phyloP scores from a whole-genome alignment of 2,329 filamentous ascomycete species.

The Penicillium sumatraense region DNA sequence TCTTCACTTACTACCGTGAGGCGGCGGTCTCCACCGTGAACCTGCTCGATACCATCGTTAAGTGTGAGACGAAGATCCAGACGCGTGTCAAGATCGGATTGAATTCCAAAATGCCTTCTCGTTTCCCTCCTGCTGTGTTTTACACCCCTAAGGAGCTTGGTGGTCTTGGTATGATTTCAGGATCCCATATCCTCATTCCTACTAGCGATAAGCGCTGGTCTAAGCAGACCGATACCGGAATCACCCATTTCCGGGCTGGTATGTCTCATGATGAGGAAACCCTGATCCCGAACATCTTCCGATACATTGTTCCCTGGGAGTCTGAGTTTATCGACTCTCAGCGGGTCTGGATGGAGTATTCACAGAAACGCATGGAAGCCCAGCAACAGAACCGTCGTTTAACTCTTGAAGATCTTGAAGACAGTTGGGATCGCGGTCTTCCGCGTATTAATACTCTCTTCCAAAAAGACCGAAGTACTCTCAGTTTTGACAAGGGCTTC shows the following conservation, averaged over 20 bases:
- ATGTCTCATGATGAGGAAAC: constrained; percentile 99
- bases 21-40: constrained; percentile 95
- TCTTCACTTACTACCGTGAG: constrained; percentile 98
- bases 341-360: constrained; percentile 98
- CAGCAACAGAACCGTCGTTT: constrained; percentile 95
- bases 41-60: constrained; percentile 95
- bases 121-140: constrained; percentile 97
- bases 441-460: constrained; percentile 98
- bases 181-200: constrained; percentile 95
- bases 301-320: constrained; percentile 99
- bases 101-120: constrained; percentile 99
- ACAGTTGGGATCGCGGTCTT: constrained; percentile 97
- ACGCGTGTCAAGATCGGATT: constrained; percentile 97
- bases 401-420: constrained; percentile 93
- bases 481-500: constrained; percentile 99
- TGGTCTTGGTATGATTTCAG: constrained; percentile 98
- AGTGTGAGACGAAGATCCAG: constrained; percentile 99
- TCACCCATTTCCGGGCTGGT: constrained; percentile 94
- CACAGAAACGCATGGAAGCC: constrained; percentile 94
- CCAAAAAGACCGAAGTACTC: constrained; percentile 95
- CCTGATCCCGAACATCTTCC: constrained; percentile 97
- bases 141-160: constrained; percentile 98
- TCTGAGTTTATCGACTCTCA: constrained; percentile 99
- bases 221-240: constrained; percentile 95
- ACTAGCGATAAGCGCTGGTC: constrained; percentile 98